Percentiles rank a stretch among this genome's conserved stretches.
Evolutionary conservation across 306 rosid genomes (phyloP).

Genomic region (Echinosophora koreensis): DNA sequence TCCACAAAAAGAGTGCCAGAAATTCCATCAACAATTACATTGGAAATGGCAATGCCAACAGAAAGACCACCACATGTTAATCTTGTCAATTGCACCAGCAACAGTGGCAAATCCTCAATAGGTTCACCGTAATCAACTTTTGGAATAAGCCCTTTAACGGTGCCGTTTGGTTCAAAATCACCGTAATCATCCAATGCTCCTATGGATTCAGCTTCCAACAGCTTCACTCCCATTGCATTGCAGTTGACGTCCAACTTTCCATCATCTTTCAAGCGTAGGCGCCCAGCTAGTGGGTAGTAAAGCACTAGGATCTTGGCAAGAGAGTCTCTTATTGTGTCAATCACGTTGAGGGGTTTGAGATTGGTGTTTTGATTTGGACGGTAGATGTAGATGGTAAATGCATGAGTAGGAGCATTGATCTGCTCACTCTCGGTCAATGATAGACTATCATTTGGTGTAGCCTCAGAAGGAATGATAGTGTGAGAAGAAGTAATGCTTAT

Average conservation of each 20-base stretch:
- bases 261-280: neutral
- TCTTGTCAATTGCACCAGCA: conserved; percentile 24
- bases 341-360: neutral
- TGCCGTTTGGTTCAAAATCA: conserved; percentile 24
- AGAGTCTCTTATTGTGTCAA: conserved; percentile 9
- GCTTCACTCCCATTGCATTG: conserved; percentile 3
- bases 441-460: neutral
- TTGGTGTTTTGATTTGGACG: neutral
- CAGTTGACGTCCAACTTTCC: neutral
- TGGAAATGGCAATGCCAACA: conserved; percentile 10
- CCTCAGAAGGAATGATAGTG: neutral
- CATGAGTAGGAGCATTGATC: neutral
- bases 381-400: conserved; percentile 2
- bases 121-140: conserved; percentile 24
- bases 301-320: conserved; percentile 8
- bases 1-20: conserved; percentile 4
- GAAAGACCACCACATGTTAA: conserved; percentile 13
- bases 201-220: conserved; percentile 14
- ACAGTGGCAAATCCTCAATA: neutral
- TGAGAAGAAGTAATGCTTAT: neutral
- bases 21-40: conserved; percentile 12
- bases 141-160: conserved; percentile 17
- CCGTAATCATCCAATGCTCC: neutral
- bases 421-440: neutral
- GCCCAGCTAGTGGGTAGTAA: conserved; percentile 38